Conservation (phyloP, 306 rosid genomes). For the Citrullus colocynthis region DNA sequence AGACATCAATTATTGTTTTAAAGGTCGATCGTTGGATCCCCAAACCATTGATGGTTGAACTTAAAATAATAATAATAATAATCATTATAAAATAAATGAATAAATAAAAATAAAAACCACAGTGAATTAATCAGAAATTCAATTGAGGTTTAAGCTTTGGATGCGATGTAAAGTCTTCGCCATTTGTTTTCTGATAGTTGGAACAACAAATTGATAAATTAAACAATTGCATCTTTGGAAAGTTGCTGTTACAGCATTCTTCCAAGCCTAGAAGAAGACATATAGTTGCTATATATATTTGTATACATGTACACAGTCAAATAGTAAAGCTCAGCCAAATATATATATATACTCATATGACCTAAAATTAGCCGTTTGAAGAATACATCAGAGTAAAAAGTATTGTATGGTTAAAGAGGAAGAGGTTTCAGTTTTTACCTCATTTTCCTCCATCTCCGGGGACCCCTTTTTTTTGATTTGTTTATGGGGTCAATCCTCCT, state of each 20-base stretch:
- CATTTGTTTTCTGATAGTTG: neutral
- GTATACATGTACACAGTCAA: neutral
- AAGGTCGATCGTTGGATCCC: neutral
- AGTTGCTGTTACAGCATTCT: neutral
- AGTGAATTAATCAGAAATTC: neutral
- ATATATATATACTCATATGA: neutral
- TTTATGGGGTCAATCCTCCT: neutral
- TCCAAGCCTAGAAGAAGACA: neutral
- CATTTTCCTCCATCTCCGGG: neutral
- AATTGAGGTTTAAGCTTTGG: neutral
- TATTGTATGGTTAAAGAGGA: neutral
- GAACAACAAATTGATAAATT: neutral
- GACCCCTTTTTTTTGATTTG: neutral
- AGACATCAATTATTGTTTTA: neutral
- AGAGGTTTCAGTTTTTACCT: neutral
- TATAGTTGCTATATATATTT: neutral
- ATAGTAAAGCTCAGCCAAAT: neutral
- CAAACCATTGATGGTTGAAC: neutral
- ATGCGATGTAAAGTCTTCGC: neutral
- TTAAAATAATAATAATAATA: no score
- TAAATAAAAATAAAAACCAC: no score
- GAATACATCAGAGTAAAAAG: neutral
- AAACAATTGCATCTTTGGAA: neutral
- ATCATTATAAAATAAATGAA: no score
- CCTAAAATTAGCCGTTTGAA: slow-evolving; percentile 1